Base-by-base conservation (phyloP, 179 eudicot species). In the Corrigiola litoralis region DNA sequence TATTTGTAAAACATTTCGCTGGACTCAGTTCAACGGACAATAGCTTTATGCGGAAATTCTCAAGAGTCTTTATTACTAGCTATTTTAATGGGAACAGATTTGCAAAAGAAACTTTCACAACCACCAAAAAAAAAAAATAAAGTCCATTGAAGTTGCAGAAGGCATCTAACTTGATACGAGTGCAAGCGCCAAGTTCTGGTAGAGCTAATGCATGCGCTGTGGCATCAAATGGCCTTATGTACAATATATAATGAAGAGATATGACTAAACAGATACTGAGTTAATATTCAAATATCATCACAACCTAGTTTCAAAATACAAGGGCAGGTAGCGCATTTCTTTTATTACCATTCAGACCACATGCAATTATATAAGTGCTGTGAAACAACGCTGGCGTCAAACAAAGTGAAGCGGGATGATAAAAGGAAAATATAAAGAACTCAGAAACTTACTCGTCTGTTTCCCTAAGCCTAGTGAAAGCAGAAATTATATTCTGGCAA, bases 401-500 rank as follows among this genome's bases (percentile, higher is more conserved):
- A 55, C 36, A 54, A 33, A 55, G 12, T 2, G 37, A 54, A 65
- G 25, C 27, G 13, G 47, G 44, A 46, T 13, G n/a, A n/a, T 18
- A 36, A 3, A 42, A 6, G 16, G 16, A 8, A 23, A 23, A 36
- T 4, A 45, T 4, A 13, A 34, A 34, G 27, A 29, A 13, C 5
- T 41, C 14, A 34, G 37, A 70, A 77, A 55, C 97, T 81, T 79
- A 94, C 99, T 54, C 61, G 18, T 85, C 79, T 49, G 69, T 71
- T 63, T 70, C 82, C 73, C 63, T 77, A 48, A 94, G 78, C 75
- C 72, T 80, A 29, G 78, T 81, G 75, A 90, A 90, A 60, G 91
- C 90, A 59, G 89, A 72, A 46, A 90, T 75, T 59, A 86, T 41
- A 63, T 77, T 65, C 69, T 80, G 73, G 80, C 99, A 87, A 48